Percentiles rank a stretch among this genome's conserved stretches.
Conservation (phyloP, 2,329 filamentous ascomycete species). For the Sporothrix inflata region DNA sequence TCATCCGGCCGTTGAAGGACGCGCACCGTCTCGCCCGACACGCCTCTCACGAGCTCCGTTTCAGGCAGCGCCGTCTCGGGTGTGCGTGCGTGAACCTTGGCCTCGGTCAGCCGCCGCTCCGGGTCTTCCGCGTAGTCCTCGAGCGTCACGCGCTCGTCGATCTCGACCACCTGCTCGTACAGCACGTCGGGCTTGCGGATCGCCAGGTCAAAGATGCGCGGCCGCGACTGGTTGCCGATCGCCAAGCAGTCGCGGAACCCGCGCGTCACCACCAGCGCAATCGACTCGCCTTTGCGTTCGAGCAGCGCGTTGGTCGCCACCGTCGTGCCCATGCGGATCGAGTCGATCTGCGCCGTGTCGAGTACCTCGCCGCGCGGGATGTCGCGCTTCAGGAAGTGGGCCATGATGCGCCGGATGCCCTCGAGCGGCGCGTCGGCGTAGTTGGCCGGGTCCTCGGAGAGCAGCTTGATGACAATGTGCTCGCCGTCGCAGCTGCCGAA, state of each 20-base stretch:
- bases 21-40: slow-evolving; percentile 75
- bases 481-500: slow-evolving; percentile 70
- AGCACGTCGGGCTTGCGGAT: slow-evolving; percentile 86
- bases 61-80: slow-evolving; percentile 46
- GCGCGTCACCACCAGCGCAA: slow-evolving; percentile 83
- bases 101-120: slow-evolving; percentile 58
- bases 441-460: slow-evolving; percentile 83
- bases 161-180: slow-evolving; percentile 83
- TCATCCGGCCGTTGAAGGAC: slow-evolving; percentile 66
- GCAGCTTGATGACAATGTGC: slow-evolving; percentile 51
- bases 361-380: slow-evolving; percentile 79
- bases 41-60: slow-evolving; percentile 66
- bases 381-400: slow-evolving; percentile 72
- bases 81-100: slow-evolving; percentile 56
- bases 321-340: slow-evolving; percentile 94
- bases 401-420: slow-evolving; percentile 84
- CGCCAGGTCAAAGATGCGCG: slow-evolving; percentile 87
- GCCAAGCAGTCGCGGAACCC: slow-evolving; percentile 86
- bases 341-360: slow-evolving; percentile 82
- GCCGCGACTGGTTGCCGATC: slow-evolving; percentile 89
- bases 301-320: slow-evolving; percentile 91
- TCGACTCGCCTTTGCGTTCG: slow-evolving; percentile 86
- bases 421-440: slow-evolving; percentile 90
- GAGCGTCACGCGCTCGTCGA: slow-evolving; percentile 86
- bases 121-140: slow-evolving; percentile 94